phyloP scores from a whole-genome alignment of 2,329 filamentous ascomycete species.

The Colletotrichum zoysiae region DNA sequence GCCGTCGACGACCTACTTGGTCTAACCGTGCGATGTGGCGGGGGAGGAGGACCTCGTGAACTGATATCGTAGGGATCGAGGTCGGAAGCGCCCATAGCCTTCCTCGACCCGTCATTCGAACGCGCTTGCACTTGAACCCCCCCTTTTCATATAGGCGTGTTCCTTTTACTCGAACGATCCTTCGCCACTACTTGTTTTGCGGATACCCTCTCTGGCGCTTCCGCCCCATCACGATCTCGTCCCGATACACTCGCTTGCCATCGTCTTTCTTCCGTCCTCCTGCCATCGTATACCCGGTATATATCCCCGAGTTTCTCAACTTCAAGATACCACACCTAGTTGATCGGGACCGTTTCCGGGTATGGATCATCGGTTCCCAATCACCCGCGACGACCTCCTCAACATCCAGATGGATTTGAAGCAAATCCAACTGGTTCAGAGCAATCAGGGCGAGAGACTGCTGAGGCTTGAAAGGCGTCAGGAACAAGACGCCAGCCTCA shows the following conservation, averaged over 20 bases:
- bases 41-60: conserved; percentile 57
- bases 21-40: conserved; percentile 59
- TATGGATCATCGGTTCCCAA: conserved; percentile 74
- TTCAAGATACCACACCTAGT: conserved; percentile 39
- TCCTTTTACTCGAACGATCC: conserved; percentile 15
- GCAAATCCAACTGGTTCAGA: conserved; percentile 74
- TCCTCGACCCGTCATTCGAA: conserved; percentile 36
- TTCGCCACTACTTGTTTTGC: conserved; percentile 14
- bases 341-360: conserved; percentile 50
- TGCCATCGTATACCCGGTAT: conserved; percentile 1
- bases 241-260: conserved; percentile 30
- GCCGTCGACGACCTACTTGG: conserved; percentile 38
- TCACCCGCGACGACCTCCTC: conserved; percentile 74
- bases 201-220: conserved; percentile 23
- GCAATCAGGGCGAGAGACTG: conserved; percentile 72
- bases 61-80: conserved; percentile 51
- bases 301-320: background rate
- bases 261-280: conserved; percentile 21
- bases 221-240: conserved; percentile 13
- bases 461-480: conserved; percentile 74
- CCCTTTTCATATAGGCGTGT: conserved; percentile 3
- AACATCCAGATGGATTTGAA: conserved; percentile 79
- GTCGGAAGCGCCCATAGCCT: conserved; percentile 45
- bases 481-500: conserved; percentile 76
- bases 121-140: background rate